phyloP scores from a whole-genome alignment of 1,284 basidiomycete species.

The Rhizopogon parksii region DNA sequence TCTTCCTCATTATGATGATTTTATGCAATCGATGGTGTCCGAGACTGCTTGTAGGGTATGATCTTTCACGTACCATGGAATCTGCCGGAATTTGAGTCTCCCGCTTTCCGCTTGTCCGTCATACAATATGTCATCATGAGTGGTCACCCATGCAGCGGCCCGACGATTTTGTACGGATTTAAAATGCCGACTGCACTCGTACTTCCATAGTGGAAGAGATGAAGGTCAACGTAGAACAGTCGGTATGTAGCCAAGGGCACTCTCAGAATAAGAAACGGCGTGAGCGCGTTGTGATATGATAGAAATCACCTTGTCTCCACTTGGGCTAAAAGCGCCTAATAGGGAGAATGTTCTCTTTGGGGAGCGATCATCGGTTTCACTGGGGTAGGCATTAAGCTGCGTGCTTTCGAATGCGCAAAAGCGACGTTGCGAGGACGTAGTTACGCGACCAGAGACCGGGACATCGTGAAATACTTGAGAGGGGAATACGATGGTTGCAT shows the following conservation, averaged over 20 bases:
- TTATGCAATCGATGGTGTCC: background rate
- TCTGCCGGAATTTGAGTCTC: background rate
- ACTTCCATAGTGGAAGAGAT: background rate
- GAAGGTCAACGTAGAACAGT: background rate
- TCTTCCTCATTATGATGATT: background rate
- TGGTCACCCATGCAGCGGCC: too few species aligned
- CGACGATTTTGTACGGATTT: background rate
- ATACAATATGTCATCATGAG: background rate
- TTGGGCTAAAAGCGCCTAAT: slow-evolving; percentile 26
- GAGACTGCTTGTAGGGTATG: background rate
- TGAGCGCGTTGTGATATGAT: background rate
- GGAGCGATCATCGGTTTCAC: slow-evolving; percentile 37
- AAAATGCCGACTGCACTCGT: background rate
- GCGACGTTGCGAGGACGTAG: slow-evolving; percentile 65
- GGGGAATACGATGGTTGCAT: slow-evolving; percentile 79
- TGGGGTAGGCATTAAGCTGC: background rate
- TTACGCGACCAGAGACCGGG: slow-evolving; percentile 52
- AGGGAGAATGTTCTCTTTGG: slow-evolving; percentile 47
- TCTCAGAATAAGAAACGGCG: background rate
- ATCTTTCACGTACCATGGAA: background rate
- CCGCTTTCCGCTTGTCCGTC: background rate
- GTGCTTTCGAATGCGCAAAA: background rate
- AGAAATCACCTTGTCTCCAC: background rate
- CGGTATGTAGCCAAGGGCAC: background rate
- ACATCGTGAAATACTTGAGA: slow-evolving; percentile 53